A percentile compares a stretch with the other conserved stretches of the same genome.
Conservation (phyloP, 306 rosid species). For the Acacia acuminata region DNA sequence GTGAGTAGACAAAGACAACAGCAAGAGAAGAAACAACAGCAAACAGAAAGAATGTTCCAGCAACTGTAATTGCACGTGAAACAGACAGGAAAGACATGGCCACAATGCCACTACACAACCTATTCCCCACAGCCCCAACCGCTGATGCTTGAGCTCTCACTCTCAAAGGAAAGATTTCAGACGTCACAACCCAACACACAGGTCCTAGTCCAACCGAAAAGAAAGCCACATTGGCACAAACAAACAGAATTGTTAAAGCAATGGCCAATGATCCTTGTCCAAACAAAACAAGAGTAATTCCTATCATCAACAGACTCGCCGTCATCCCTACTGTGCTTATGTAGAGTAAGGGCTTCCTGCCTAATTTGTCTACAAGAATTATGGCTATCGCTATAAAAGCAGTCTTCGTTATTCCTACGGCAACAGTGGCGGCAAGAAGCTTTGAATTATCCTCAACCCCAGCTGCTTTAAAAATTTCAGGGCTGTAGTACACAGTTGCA, state of each 20-base stretch:
- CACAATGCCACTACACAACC: conserved; percentile 73
- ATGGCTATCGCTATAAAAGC: conserved; percentile 65
- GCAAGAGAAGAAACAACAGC: conserved; percentile 62
- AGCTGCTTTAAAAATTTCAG: conserved; percentile 66
- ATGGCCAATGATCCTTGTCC: conserved; percentile 51
- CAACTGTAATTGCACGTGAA: conserved; percentile 57
- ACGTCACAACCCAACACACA: conserved; percentile 79
- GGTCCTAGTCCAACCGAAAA: conserved; percentile 88
- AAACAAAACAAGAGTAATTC: conserved; percentile 48
- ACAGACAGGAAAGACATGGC: conserved; percentile 88
- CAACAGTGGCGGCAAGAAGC: conserved; percentile 79
- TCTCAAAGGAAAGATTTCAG: conserved; percentile 78
- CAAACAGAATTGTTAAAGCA: conserved; percentile 51
- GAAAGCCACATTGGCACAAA: conserved; percentile 89
- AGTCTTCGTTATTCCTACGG: conserved; percentile 75
- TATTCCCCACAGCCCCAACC: conserved; percentile 68
- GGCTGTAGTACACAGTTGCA: conserved; percentile 83
- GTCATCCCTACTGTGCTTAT: conserved; percentile 86
- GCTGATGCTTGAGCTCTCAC: conserved; percentile 78
- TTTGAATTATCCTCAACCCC: conserved; percentile 58
- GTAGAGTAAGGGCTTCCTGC: conserved; percentile 75
- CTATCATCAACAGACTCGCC: conserved; percentile 57
- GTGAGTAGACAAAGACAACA: conserved; percentile 52
- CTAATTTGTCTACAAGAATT: conserved; percentile 63
- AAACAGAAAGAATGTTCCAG: conserved; percentile 68